Percentiles rank a stretch among this genome's conserved stretches.
These are phyloP conservation scores for Pleurotus citrinopileatus DNA, from an alignment of 768 basidiomycete species.

Conservation along the genomic window DNA sequence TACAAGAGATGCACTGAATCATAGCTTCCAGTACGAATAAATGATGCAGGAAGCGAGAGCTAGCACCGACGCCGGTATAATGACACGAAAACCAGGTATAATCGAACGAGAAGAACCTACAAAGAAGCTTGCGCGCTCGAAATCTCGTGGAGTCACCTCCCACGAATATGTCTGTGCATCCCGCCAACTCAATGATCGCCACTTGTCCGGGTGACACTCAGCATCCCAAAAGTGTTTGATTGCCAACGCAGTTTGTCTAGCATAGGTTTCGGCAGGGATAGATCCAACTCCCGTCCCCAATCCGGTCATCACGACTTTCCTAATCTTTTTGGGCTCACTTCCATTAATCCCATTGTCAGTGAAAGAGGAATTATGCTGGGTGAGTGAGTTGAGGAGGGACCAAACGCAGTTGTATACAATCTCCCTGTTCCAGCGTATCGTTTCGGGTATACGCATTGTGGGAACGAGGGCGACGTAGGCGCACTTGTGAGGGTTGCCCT, in stretches of 20 bases:
- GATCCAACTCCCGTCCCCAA: conserved; percentile 12
- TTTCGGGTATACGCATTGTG: conserved; percentile 26
- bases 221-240: conserved; percentile 12
- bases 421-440: conserved; percentile 22
- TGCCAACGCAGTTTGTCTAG: conserved; percentile 9
- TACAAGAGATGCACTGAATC: too few species aligned
- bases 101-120: background rate
- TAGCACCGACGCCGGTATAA: too few species aligned
- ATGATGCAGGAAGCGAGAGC: too few species aligned
- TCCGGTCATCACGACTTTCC: conserved; percentile 11
- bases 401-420: conserved; percentile 28
- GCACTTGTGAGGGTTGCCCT: conserved; percentile 17
- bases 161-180: conserved; percentile 1
- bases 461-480: conserved; percentile 22
- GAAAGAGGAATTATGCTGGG: conserved; percentile 10
- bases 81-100: too few species aligned
- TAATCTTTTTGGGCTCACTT: background rate
- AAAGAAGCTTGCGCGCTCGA: background rate
- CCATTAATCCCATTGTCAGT: background rate
- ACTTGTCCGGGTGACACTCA: conserved; percentile 8
- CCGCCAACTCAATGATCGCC: conserved; percentile 9
- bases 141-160: conserved; percentile 7
- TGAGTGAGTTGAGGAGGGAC: conserved; percentile 11
- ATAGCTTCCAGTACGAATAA: too few species aligned
- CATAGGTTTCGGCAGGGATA: conserved; percentile 8